phyloP scores from a whole-genome alignment of 2,329 filamentous ascomycete genomes.

The Aspergillus novofumigatus region DNA sequence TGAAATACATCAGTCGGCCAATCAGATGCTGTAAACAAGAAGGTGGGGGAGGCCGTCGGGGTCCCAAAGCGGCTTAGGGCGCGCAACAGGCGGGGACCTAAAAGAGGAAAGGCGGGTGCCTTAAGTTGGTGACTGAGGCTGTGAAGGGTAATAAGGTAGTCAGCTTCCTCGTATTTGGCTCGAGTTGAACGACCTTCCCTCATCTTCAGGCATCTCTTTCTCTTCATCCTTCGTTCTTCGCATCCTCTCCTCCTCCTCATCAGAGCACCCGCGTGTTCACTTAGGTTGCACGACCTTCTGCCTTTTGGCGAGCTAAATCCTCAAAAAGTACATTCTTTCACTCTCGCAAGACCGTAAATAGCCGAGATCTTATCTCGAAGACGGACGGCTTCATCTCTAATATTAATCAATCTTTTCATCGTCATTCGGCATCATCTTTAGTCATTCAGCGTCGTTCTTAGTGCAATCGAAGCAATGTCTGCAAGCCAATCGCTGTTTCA shows the following conservation, averaged over 20 bases:
- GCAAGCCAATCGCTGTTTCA: conserved; percentile 23
- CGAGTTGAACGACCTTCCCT: conserved; percentile 1
- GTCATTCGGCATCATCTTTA: conserved; percentile 5
- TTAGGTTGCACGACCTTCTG: neutral
- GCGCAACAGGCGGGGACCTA: conserved; percentile 22
- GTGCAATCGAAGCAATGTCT: conserved; percentile 19
- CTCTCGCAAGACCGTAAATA: conserved; percentile 1
- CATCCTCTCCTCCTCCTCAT: conserved; percentile 1
- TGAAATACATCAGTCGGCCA: neutral
- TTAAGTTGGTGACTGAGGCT: neutral
- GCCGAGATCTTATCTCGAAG: neutral
- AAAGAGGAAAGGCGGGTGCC: conserved; percentile 17
- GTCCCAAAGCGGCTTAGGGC: conserved; percentile 24
- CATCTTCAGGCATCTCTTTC: conserved; percentile 2
- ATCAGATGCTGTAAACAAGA: neutral
- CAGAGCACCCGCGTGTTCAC: neutral
- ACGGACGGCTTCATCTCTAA: neutral
- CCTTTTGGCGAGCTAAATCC: neutral
- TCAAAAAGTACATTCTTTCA: neutral
- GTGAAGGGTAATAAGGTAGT: neutral
- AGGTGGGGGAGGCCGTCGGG: conserved; percentile 14
- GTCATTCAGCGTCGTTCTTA: neutral
- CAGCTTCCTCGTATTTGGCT: conserved; percentile 4
- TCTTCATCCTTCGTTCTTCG: neutral
- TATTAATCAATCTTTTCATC: neutral